Conservation (phyloP, 257 asterid genomes). For the Solanum paucissectum region DNA sequence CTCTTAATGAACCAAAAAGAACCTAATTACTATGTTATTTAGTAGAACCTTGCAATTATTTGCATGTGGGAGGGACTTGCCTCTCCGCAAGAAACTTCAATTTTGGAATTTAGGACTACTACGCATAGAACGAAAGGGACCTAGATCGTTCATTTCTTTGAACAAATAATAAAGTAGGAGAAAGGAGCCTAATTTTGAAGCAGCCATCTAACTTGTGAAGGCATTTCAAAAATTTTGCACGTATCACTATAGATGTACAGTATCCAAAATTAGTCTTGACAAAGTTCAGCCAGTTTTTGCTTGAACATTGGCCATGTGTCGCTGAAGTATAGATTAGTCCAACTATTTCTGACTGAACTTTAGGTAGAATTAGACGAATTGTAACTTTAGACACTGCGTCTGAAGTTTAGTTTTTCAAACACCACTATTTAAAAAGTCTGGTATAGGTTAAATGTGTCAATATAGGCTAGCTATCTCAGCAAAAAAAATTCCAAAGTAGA, state of each 20-base stretch:
- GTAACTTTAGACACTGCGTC: neutral
- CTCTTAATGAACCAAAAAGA: neutral
- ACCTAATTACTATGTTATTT: neutral
- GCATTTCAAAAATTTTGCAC: neutral
- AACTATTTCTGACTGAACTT: neutral
- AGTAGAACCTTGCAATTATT: neutral
- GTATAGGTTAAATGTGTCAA: neutral
- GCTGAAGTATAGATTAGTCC: neutral
- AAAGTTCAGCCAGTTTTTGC: neutral
- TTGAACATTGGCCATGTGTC: neutral
- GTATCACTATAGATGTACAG: neutral
- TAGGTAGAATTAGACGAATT: neutral
- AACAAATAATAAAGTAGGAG: neutral
- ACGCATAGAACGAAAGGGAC: neutral
- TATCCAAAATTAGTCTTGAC: neutral
- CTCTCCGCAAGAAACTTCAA: neutral
- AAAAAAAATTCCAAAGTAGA: neutral
- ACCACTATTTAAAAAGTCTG: neutral
- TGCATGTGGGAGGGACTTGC: neutral
- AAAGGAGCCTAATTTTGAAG: neutral
- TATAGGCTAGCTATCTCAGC: neutral
- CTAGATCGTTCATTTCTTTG: neutral
- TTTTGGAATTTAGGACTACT: neutral
- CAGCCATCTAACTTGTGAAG: neutral
- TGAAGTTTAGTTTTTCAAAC: neutral